Base-by-base conservation (phyloP, 1,284 basidiomycete species). In the Thelephora terrestris region DNA sequence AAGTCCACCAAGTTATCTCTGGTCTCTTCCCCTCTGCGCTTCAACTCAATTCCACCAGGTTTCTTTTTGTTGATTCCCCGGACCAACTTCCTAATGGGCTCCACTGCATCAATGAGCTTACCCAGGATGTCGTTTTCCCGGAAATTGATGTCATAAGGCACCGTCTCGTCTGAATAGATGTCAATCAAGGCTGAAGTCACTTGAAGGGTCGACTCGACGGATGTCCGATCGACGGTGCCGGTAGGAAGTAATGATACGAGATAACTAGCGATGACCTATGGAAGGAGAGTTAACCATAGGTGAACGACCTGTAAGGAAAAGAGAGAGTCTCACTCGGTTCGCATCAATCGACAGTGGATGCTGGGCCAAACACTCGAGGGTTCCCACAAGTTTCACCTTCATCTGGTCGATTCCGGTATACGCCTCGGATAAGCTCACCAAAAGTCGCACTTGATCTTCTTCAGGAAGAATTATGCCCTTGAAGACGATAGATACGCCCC, bases 101-200 rank as follows among this genome's bases (percentile, higher is more conserved):
- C 67, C 2, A 78, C 67, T 9, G 65, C 59, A 14, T 55, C 61
- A 10, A 70, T 66, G 43, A 84, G 65, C 36, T 55, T 55, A 9
- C 64, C 61, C 20, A 77, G 59, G 47, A 61, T 64, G 29, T 54
- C 56, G 16, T 61, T 75, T 42, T 78, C 62, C 16, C 80, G 73
- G 69, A 97, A 98, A 55, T 84, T 86, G 50, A 76, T 57, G 64
- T 99, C 94, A 63, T 89, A 96, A 0, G 82, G 74, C 45, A 80
- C 66, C 7, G 68, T 75, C 65, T 99, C 96, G 67, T 99, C 95
- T 2, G 93, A 91, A 64, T 90, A 99, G 45, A 95, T 86, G 64
- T 98, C 95, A 55, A 98, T 91, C 44, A 98, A 65, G 23, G 87
- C 89, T 34, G 95, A 93, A 27, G 84, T 69, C 1, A 81, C 79